Evolutionary conservation across 2,329 filamentous ascomycete genomes (phyloP), one percentile per base, ranked within the genome.

Genomic region (Hypoxylon sp.): DNA sequence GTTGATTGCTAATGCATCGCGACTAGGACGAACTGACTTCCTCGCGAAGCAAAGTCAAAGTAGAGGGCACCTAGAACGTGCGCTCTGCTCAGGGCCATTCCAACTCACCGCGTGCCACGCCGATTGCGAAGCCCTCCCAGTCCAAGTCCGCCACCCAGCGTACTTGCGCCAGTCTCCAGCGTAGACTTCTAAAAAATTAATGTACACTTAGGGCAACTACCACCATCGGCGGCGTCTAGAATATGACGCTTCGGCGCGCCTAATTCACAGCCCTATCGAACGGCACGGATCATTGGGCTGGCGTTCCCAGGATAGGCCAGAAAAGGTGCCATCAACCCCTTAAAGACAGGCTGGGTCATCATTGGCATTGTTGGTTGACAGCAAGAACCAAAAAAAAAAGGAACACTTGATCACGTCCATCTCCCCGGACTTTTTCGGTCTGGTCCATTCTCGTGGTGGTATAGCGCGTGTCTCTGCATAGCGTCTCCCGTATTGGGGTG

Each of bases 11-110:
- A 71, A 69, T 69, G 53, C 35, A 43, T 55, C 38, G 48, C 47
- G 69, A 72, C 64, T 67, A 74, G 72, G 70, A 70, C 58, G 71
- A 74, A 29, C 54, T 72, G 24, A 67, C 70, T 29, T 68, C 67
- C 11, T 29, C 66, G 15, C 67, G 72, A 50, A 62, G 63, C 41
- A 72, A 69, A 63, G 29, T 69, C 11, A 73, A 73, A 60, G 64
- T 58, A 31, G 72, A 73, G 45, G 54, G 55, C 42, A 52, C 63
- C 29, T 70, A 63, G 61, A 35, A 41, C 23, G 48, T 35, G 38
- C 35, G 2, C 33, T 37, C 57, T 23, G 42, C 13, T 11, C 15
- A 37, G 48, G 17, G n/a, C 40, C 21, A 17, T 18, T 26, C 35
- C 24, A 21, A 27, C 13, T 15, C 24, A 35, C 24, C 35, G 3